Evolutionary conservation across 257 asterid genomes (phyloP), one percentile per base, ranked within the genome.

Genomic region (Solanum ahanhuiri): DNA sequence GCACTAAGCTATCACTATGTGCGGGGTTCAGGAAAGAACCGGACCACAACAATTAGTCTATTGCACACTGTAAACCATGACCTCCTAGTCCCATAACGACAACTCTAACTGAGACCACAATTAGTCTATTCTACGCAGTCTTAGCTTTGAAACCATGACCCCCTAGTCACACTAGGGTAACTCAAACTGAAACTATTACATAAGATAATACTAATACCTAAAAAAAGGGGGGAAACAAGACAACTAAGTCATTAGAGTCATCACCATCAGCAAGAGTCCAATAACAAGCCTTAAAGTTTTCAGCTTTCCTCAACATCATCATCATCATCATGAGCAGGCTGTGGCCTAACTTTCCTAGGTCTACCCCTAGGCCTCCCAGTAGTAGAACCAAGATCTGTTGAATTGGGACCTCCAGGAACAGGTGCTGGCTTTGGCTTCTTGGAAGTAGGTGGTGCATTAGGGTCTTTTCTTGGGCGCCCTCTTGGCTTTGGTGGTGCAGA

Each of bases 391-490:
- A 72, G 39, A 69, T 30, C 41, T 17, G 41, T 31, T 33, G 77
- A 70, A 82, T 73, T 75, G 1, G 95, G 90, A 25, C 20, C 73
- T 28, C 85, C 90, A 43, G 88, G 87, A 9, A 58, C 90, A 6
- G 91, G 86, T 17, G 89, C 87, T 20, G 91, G 89, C 91, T 95
- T 95, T 6, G 92, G 87, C 85, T 95, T 95, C 91, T 94, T 94
- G 15, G 94, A 92, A 31, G 91, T 91, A 34, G 98, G 94, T 63
- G 94, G 93, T 3, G 93, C 94, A 85, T 91, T 93, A 35, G 98
- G 95, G 48, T 93, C 95, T 92, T 94, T 96, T 89, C 92, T 93
- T 2, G 98, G 98, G 25, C 98, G 90, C 23, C 98, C 98, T 34
- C 98, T 90, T 14, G 95, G 93, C 87, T 90, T 90, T 23, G 98